Conservation (phyloP, 352 stramenopile genomes). For the Pythium utonaiense region DNA sequence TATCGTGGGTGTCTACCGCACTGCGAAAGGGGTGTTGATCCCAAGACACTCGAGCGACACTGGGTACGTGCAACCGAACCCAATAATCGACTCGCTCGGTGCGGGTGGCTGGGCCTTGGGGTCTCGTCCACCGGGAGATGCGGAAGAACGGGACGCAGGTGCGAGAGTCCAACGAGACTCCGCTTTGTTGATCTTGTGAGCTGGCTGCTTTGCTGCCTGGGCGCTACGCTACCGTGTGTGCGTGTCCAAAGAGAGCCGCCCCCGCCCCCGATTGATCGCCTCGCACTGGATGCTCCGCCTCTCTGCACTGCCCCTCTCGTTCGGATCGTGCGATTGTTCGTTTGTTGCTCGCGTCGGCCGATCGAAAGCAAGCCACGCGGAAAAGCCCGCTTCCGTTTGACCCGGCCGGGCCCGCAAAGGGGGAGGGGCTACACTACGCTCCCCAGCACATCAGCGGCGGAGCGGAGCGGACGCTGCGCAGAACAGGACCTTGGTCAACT, state of each 20-base stretch:
- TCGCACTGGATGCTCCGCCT: conserved; percentile 6
- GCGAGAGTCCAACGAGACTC: conserved; percentile 2
- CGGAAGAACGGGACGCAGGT: background rate
- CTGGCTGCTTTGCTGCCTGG: no score
- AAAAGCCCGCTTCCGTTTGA: conserved; percentile 12
- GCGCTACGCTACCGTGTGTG: background rate
- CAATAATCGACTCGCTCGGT: no score
- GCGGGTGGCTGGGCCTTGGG: background rate
- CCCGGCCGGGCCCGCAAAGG: background rate
- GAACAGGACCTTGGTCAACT: background rate
- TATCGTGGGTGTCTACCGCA: no score
- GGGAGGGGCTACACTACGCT: background rate
- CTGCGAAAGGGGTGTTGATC: no score
- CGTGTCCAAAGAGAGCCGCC: no score
- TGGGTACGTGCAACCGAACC: no score
- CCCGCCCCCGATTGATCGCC: background rate
- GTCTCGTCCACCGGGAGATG: background rate
- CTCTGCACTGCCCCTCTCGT: conserved; percentile 15
- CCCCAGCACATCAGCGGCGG: background rate
- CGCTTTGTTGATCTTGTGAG: conserved; percentile 6
- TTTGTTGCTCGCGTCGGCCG: conserved; percentile 10
- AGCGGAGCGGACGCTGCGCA: background rate
- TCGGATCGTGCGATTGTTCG: conserved; percentile 27
- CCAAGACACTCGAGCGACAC: no score
- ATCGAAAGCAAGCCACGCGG: background rate